phyloP scores from a whole-genome alignment of 1,284 basidiomycete genomes.

The Pseudozyma sp. region DNA sequence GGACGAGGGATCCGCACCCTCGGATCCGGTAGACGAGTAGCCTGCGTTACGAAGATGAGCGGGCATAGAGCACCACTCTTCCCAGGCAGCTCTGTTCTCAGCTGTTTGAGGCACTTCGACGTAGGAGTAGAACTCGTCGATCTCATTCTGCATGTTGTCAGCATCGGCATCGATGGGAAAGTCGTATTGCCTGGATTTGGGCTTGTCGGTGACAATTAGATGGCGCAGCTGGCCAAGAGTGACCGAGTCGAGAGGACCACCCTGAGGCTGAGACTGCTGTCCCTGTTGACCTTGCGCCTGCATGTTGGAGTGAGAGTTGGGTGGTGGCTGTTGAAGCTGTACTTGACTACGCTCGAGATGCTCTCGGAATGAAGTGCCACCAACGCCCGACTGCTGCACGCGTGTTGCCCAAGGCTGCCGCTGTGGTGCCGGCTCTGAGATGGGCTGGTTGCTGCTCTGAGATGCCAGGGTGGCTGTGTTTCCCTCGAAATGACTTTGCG shows the following conservation, averaged over 20 bases:
- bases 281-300: conserved; percentile 13
- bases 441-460: conserved; percentile 1
- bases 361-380: conserved; percentile 32
- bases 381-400: conserved; percentile 13
- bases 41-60: conserved; percentile 31
- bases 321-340: conserved; percentile 18
- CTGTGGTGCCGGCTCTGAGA: conserved; percentile 5
- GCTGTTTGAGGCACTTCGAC: conserved; percentile 91
- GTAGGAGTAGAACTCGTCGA: conserved; percentile 98
- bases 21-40: conserved; percentile 23
- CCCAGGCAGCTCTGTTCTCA: conserved; percentile 88
- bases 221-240: conserved; percentile 56
- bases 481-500: not conserved
- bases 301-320: conserved; percentile 20
- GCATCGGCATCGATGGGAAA: conserved; percentile 75
- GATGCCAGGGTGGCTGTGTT: not conserved
- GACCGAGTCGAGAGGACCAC: conserved; percentile 53
- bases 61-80: conserved; percentile 72
- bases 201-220: conserved; percentile 49
- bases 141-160: conserved; percentile 92
- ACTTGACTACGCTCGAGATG: conserved; percentile 37
- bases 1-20: conserved; percentile 17
- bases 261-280: conserved; percentile 16
- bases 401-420: conserved; percentile 13
- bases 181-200: conserved; percentile 51